Percentiles rank a stretch among this genome's conserved stretches.
These are phyloP conservation scores for Nakazawaea siamensis DNA, from an alignment of 805 yeast genomes.

Conservation along the genomic window DNA sequence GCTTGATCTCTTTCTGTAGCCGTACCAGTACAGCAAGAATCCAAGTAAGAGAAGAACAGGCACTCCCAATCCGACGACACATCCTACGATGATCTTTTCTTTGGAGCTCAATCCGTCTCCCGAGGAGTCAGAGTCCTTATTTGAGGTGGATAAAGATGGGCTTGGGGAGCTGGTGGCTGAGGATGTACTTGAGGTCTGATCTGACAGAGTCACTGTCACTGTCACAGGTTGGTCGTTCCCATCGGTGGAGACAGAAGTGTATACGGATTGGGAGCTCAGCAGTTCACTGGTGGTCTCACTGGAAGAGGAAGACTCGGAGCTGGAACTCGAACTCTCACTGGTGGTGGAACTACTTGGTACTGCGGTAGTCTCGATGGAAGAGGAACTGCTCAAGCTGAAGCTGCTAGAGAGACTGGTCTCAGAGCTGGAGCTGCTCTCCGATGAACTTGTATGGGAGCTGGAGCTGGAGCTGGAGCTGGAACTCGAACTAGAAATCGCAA, in stretches of 20 bases:
- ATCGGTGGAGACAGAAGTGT: conserved; percentile 7
- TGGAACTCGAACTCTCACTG: not conserved
- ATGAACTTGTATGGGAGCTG: not conserved
- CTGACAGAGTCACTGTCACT: conserved; percentile 7
- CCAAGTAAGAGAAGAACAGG: conserved; percentile 41
- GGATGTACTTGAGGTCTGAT: not conserved
- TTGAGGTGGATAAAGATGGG: conserved; percentile 19
- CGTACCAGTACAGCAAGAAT: conserved; percentile 13
- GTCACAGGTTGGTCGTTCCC: conserved; percentile 6
- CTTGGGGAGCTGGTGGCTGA: conserved; percentile 19
- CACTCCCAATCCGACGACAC: conserved; percentile 65
- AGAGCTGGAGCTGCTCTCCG: not conserved
- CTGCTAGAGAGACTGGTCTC: conserved; percentile 8
- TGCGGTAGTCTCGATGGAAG: conserved; percentile 13
- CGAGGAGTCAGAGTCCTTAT: conserved; percentile 8
- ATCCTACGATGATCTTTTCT: conserved; percentile 53
- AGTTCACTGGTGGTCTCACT: not conserved
- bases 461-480: not conserved
- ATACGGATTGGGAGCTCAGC: conserved; percentile 5
- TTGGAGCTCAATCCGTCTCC: conserved; percentile 38
- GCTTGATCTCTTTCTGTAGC: conserved; percentile 8
- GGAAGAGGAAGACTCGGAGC: conserved; percentile 1
- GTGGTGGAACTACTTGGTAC: not conserved
- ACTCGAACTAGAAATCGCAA: not conserved
- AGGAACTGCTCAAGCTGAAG: conserved; percentile 17